phyloP scores from a whole-genome alignment of 2,329 filamentous ascomycete species.

The Cercospora sp. region DNA sequence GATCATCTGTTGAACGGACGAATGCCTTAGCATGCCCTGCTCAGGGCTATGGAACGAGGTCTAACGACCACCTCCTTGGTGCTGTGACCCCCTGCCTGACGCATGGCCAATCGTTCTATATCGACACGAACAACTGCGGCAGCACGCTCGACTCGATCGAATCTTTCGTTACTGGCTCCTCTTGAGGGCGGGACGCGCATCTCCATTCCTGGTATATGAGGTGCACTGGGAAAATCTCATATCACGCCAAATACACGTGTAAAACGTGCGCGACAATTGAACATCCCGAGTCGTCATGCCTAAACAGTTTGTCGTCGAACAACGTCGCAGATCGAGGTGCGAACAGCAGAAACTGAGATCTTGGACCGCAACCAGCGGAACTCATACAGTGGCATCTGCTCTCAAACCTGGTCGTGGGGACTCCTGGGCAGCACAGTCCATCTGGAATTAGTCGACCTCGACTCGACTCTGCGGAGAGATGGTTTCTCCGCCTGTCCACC shows the following conservation, averaged over 20 bases:
- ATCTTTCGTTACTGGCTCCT: not conserved
- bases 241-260: not conserved
- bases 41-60: not conserved
- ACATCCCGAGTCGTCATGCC: not conserved
- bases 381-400: not conserved
- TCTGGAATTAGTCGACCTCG: not conserved
- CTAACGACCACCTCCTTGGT: not conserved
- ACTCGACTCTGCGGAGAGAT: not conserved
- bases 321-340: not conserved
- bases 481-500: not conserved
- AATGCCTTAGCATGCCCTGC: not conserved
- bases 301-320: not conserved
- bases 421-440: not conserved
- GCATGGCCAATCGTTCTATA: not conserved
- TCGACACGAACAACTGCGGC: not conserved
- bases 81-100: not conserved
- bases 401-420: not conserved
- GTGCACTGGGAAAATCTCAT: not conserved
- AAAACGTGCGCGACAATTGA: not conserved
- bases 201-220: not conserved
- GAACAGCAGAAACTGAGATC: not conserved
- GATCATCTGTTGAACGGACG: constrained; percentile 37
- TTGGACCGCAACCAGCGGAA: not conserved
- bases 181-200: not conserved
- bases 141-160: not conserved